Conservation (phyloP, 805 yeast species). For the Metschnikowia drakensbergensis region DNA sequence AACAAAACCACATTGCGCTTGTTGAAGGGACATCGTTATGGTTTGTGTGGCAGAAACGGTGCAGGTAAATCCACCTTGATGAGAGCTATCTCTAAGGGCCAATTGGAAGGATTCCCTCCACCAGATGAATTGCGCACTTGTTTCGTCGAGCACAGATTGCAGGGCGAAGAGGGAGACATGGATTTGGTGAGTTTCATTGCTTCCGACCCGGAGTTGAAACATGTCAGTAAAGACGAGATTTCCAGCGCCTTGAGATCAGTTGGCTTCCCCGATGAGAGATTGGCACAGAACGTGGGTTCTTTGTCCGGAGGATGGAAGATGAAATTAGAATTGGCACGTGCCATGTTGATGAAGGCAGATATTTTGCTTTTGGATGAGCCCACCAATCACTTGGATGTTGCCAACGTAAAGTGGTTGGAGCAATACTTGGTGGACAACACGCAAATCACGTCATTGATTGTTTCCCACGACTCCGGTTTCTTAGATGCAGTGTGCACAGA, state of each 20-base stretch:
- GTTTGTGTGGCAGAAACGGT: slow-evolving; percentile 97
- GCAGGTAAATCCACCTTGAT: slow-evolving; percentile 97
- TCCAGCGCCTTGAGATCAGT: slow-evolving; percentile 73
- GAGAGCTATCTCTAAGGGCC: slow-evolving; percentile 96
- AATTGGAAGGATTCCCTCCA: slow-evolving; percentile 95
- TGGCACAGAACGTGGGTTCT: slow-evolving; percentile 88
- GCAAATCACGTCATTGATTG: slow-evolving; percentile 89
- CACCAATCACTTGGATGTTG: slow-evolving; percentile 94
- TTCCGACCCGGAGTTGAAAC: slow-evolving; percentile 73
- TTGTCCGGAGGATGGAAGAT: slow-evolving; percentile 99
- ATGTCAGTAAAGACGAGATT: slow-evolving; percentile 66
- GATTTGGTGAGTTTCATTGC: slow-evolving; percentile 86
- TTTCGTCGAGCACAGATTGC: slow-evolving; percentile 94
- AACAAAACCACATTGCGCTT: slow-evolving; percentile 88
- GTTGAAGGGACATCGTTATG: slow-evolving; percentile 93
- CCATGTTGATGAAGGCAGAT: slow-evolving; percentile 97
- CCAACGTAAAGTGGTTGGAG: slow-evolving; percentile 90
- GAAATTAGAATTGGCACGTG: slow-evolving; percentile 98
- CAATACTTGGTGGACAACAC: slow-evolving; percentile 79
- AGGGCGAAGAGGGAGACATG: slow-evolving; percentile 90
- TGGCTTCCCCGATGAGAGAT: slow-evolving; percentile 88
- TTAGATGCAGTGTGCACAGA: slow-evolving; percentile 94
- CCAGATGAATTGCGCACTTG: slow-evolving; percentile 83
- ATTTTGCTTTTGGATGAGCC: slow-evolving; percentile 94
- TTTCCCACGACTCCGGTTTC: slow-evolving; percentile 97